Evolutionary conservation across 352 stramenopile species (phyloP), one percentile per base, ranked within the genome.

Genomic region (Pythium aristosporum): DNA sequence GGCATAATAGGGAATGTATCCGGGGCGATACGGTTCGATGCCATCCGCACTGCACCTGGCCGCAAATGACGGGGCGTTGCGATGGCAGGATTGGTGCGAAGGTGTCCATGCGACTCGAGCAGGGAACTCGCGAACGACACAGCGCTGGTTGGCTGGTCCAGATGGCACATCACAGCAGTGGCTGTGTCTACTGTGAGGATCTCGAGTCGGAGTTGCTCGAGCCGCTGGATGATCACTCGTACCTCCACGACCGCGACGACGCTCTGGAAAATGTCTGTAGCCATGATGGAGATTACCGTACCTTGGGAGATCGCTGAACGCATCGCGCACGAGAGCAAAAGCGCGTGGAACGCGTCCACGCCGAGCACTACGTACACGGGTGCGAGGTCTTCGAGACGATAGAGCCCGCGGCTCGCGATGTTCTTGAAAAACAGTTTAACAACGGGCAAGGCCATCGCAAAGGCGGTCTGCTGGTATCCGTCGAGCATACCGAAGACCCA

Each of bases 351-450:
- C 0, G 65, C 28, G 6, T 70, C 61, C 7, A 69, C 67, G 2
- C 6, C 56, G 12, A 69, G 58, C 4, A 69, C 41, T 0, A 73
- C 48, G 11, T n/a, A 20, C 20, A 68, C 71, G 11, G 72, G 67
- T 18, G 66, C 76, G 5, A 52, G 42, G 30, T 75, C 74, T n/a
- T 78, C 67, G 6, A 46, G 57, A 20, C 54, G 50, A 9, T 16
- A 11, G 9, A 58, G 46, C 39, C 57, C 30, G 37, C 54, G 39
- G 57, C 60, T 72, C 8, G 78, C 67, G 39, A 65, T 60, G 55
- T 74, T 58, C 49, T 85, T 85, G 16, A 76, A 53, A 21, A 80
- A 39, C 9, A 30, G 25, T 30, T 30, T 30, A 5, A 30, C 25
- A 5, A 30, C 25, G 25, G 67, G 72, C 34, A 85, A 52, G 2